A percentile compares a stretch with the other conserved stretches of the same genome.
These are phyloP conservation scores for Decorospora gaudefroyi DNA, from an alignment of 2,329 filamentous ascomycete genomes.

Conservation along the genomic window DNA sequence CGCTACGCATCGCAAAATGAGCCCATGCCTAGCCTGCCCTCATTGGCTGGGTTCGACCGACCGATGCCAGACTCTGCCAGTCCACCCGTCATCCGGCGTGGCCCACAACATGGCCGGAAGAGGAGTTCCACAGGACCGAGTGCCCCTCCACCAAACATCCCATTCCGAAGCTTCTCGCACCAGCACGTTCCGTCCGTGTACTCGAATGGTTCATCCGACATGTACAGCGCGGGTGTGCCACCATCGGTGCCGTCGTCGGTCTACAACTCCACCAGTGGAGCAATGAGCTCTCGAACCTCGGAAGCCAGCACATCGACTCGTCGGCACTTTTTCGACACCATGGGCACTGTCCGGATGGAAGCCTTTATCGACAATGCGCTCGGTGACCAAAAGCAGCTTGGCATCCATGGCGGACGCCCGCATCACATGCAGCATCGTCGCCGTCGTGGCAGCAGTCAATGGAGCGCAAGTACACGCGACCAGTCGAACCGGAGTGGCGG, in stretches of 20 bases:
- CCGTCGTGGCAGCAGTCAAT: conserved; percentile 44
- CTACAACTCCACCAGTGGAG: conserved; percentile 46
- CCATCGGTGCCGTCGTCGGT: conserved; percentile 47
- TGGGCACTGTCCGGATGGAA: conserved; percentile 94
- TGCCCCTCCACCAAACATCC: conserved; percentile 65
- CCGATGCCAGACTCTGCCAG: conserved; percentile 66
- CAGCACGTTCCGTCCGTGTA: conserved; percentile 48
- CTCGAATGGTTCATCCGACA: conserved; percentile 48
- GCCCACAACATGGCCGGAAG: conserved; percentile 75
- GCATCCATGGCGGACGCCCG: conserved; percentile 18
- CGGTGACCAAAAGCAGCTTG: conserved; percentile 26
- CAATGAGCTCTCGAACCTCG: conserved; percentile 57
- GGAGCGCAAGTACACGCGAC: conserved; percentile 44
- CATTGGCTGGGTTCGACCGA: conserved; percentile 46
- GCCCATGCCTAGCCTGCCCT: conserved; percentile 39
- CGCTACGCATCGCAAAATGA: conserved; percentile 41
- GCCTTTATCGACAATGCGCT: conserved; percentile 74
- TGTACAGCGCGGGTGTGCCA: conserved; percentile 41
- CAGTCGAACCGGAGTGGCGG: conserved; percentile 33
- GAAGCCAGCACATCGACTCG: conserved; percentile 56
- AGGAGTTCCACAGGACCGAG: conserved; percentile 86
- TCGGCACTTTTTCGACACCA: conserved; percentile 75
- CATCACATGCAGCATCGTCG: conserved; percentile 34
- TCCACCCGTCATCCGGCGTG: conserved; percentile 72
- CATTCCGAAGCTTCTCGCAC: conserved; percentile 77